Base-by-base conservation (phyloP, 306 rosid species). In the Lathyrus tuberosus region DNA sequence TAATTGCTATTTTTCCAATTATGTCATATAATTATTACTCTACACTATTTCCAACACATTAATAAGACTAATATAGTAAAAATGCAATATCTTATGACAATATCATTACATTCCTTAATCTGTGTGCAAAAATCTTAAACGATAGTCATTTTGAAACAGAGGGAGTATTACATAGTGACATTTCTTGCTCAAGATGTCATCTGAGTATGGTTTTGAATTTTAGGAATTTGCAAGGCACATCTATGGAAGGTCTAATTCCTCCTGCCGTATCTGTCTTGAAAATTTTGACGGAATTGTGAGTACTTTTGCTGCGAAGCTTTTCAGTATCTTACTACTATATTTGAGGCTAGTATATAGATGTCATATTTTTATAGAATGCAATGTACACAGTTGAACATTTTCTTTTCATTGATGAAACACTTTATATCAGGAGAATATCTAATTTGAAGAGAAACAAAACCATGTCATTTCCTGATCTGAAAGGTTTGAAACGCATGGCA, bases 401-500 rank as follows among this genome's bases (percentile, higher is more conserved):
- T 20, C 22, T 20, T 26, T 59, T 73, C 7, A 67, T 48, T 73
- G 60, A 83, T 67, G 63, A 70, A 69, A 58, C 28, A 51, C 65
- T 20, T 20, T 20, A 15, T 76, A 12, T 74, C 86, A 92, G 98
- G 92, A 84, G 81, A 74, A 86, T 92, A 74, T 74, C 92, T 16
- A 96, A 92, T 81, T 84, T 92, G 89, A 77, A 49, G 18, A 91
- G 82, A 70, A 56, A 49, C 4, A 49, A 84, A 40, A 53, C 67
- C 10, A 84, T 78, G 41, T 10, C 51, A 38, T 87, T 92, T 56
- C 98, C 95, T 28, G 33, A 87, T 75, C 67, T 92, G 74, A 15
- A 57, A 74, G 70, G 67, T 70, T 31, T 82, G 80, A 80, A 8
- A 35, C 28, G 8, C 24, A 31, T 92, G 71, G 0, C 17, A 63